phyloP scores from a whole-genome alignment of 371 early-diverging fungal genomes.

The Lichtheimia ramosa region DNA sequence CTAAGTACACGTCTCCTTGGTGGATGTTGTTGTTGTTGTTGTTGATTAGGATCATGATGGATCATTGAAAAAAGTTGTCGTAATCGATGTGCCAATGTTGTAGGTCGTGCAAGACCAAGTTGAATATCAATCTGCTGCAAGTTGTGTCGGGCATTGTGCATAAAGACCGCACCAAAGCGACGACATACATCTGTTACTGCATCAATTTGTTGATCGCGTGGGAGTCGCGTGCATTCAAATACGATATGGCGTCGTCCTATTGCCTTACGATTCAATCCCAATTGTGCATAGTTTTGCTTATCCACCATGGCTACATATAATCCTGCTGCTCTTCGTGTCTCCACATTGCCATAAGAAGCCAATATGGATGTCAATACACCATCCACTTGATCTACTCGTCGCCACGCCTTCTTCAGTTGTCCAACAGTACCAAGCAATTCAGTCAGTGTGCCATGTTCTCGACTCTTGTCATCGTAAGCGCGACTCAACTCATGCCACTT shows the following conservation, averaged over 20 bases:
- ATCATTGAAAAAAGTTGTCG: constrained; percentile 13
- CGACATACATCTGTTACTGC: constrained; percentile 17
- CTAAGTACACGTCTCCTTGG: neutral
- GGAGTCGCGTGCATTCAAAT: constrained; percentile 20
- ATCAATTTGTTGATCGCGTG: constrained; percentile 19
- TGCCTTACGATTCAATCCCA: constrained; percentile 22
- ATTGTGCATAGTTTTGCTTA: constrained; percentile 21
- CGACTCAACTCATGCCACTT: constrained; percentile 28
- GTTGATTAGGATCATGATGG: neutral
- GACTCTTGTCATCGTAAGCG: constrained; percentile 32
- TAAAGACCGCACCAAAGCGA: constrained; percentile 27
- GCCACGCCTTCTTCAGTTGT: constrained; percentile 20
- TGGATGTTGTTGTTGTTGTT: neutral
- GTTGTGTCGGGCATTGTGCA: constrained; percentile 29
- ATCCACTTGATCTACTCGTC: constrained; percentile 17
- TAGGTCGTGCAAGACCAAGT: constrained; percentile 11
- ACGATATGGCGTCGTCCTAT: constrained; percentile 21
- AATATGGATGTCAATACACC: constrained; percentile 22
- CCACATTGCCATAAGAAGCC: constrained; percentile 7
- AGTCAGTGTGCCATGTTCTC: constrained; percentile 16
- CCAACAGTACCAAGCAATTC: constrained; percentile 14
- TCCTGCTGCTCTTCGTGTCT: constrained; percentile 1
- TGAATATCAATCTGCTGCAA: constrained; percentile 25
- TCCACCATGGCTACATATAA: constrained; percentile 22
- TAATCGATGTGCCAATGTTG: constrained; percentile 8